These are phyloP conservation scores for Fusarium sp. DNA, from an alignment of 2,329 filamentous ascomycete species.

Conservation along the genomic window DNA sequence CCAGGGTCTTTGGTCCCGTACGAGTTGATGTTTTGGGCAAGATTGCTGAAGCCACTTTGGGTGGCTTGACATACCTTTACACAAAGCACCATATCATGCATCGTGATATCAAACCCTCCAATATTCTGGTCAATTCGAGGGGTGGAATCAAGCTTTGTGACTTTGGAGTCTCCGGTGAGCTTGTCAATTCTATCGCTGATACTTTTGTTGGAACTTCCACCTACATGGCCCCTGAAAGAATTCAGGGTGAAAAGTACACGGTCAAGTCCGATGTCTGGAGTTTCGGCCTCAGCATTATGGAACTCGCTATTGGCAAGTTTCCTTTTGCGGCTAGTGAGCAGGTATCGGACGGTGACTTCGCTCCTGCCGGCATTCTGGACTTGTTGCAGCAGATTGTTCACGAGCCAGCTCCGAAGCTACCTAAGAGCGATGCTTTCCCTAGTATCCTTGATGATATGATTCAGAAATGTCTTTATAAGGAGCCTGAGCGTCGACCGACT, in stretches of 20 bases:
- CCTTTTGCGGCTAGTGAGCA: conserved; percentile 85
- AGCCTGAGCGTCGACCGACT: conserved; percentile 87
- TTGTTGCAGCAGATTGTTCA: conserved; percentile 97
- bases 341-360: conserved; percentile 78
- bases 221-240: conserved; percentile 98
- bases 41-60: conserved; percentile 94
- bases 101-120: conserved; percentile 97
- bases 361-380: conserved; percentile 94
- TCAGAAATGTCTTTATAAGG: conserved; percentile 92
- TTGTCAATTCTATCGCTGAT: conserved; percentile 97
- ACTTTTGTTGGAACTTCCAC: conserved; percentile 99
- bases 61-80: conserved; percentile 94
- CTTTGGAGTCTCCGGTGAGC: conserved; percentile 97
- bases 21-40: conserved; percentile 97
- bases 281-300: conserved; percentile 95
- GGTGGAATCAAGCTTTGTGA: conserved; percentile 98
- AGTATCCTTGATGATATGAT: conserved; percentile 96
- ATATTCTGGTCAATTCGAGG: conserved; percentile 93
- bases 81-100: conserved; percentile 98
- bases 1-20: conserved; percentile 92
- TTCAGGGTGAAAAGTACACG: conserved; percentile 95
- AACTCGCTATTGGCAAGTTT: conserved; percentile 96
- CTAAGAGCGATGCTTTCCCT: conserved; percentile 97
- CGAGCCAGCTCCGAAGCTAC: conserved; percentile 91
- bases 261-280: conserved; percentile 99